Evolutionary conservation across 1,284 basidiomycete genomes (phyloP).

Genomic region (Ceratobasidium theobromae): DNA sequence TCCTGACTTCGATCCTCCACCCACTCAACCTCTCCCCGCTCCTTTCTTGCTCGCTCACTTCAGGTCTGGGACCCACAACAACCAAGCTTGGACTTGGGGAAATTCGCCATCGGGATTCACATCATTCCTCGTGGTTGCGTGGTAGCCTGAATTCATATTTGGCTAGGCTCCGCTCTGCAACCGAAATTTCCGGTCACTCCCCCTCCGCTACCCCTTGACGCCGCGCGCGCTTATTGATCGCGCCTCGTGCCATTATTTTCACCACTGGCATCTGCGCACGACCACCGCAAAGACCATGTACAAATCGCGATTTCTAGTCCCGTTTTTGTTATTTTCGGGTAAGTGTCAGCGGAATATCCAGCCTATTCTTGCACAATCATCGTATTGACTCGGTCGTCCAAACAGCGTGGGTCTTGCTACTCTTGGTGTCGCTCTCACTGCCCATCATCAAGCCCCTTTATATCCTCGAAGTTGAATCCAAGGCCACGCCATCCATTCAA

Average conservation of each 20-base stretch:
- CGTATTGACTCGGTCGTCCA: no score
- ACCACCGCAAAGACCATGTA: background rate
- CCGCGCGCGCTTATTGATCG: no score
- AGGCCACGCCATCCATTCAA: constrained; percentile 41
- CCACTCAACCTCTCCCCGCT: background rate
- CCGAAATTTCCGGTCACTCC: background rate
- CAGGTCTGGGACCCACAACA: constrained; percentile 5
- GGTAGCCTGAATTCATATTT: constrained; percentile 8
- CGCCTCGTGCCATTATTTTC: background rate
- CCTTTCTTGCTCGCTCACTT: background rate
- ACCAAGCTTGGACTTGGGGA: background rate
- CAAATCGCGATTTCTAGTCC: constrained; percentile 13
- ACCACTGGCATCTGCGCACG: background rate
- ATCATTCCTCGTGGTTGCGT: constrained; percentile 1
- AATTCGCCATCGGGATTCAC: background rate
- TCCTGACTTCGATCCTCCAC: background rate
- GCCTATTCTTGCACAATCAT: background rate
- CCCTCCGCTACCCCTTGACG: background rate
- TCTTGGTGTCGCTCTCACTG: constrained; percentile 70
- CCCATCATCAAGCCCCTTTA: constrained; percentile 74
- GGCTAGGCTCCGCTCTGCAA: background rate
- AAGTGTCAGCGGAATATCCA: background rate
- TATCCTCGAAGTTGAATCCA: constrained; percentile 58
- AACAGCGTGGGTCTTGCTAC: constrained; percentile 66
- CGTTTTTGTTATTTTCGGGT: constrained; percentile 22